Conservation (phyloP, 495 filamentous ascomycete genomes). For the Penicillium verhagenii region DNA sequence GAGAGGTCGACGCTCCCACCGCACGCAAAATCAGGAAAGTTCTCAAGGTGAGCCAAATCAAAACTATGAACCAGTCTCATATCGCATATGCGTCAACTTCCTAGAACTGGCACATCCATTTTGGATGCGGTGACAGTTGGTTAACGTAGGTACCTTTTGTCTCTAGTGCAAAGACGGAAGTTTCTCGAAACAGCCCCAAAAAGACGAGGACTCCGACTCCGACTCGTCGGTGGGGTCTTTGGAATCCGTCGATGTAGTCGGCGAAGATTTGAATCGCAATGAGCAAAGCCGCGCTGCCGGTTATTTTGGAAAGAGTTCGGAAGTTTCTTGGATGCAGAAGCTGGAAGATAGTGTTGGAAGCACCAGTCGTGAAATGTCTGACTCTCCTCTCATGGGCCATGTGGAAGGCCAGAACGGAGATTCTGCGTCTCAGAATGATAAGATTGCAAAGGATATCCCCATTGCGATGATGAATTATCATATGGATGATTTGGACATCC, state of each 20-base stretch:
- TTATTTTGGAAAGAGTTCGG: conserved; percentile 64
- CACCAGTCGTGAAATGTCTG: neutral
- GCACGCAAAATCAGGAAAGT: conserved; percentile 35
- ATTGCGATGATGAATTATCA: conserved; percentile 53
- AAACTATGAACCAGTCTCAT: neutral
- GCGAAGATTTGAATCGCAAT: conserved; percentile 57
- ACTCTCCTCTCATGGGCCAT: conserved; percentile 11
- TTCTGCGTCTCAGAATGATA: neutral
- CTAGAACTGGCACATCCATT: no score
- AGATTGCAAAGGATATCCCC: conserved; percentile 11
- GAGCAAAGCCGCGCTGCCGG: conserved; percentile 52
- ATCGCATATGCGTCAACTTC: no score
- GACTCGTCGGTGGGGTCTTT: conserved; percentile 47
- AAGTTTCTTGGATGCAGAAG: conserved; percentile 59
- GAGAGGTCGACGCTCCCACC: conserved; percentile 27
- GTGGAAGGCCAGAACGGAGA: conserved; percentile 18
- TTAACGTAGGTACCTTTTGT: no score
- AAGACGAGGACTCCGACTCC: conserved; percentile 36
- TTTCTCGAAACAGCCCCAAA: neutral
- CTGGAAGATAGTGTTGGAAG: conserved; percentile 31
- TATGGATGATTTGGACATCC: conserved; percentile 53
- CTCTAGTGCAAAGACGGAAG: conserved; percentile 7
- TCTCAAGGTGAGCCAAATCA: conserved; percentile 28
- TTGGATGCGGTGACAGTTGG: no score
- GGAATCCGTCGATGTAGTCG: conserved; percentile 53